phyloP scores from a whole-genome alignment of 768 basidiomycete genomes.

The Lyophyllum decastes region DNA sequence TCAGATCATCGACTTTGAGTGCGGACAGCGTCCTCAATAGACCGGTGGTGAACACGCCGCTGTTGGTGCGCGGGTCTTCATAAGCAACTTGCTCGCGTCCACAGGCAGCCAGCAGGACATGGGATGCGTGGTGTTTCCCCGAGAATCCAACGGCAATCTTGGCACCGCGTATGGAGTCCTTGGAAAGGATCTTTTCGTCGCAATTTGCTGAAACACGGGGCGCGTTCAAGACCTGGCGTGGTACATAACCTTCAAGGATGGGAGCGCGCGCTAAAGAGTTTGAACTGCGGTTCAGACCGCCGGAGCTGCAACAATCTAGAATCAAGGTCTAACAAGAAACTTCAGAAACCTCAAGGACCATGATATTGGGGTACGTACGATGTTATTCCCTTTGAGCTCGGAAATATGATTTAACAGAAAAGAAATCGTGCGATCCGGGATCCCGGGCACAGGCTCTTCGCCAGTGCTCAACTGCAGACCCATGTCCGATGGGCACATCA shows the following conservation, averaged over 20 bases:
- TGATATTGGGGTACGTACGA: slow-evolving; percentile 23
- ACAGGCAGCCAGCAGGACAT: slow-evolving; percentile 46
- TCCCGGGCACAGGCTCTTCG: slow-evolving; percentile 25
- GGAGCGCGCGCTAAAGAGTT: neutral
- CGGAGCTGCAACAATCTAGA: slow-evolving; percentile 48
- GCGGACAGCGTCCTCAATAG: slow-evolving; percentile 26
- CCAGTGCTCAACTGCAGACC: slow-evolving; percentile 9
- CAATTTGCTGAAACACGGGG: slow-evolving; percentile 24
- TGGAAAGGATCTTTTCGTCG: slow-evolving; percentile 26
- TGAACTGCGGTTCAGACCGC: slow-evolving; percentile 29
- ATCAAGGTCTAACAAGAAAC: slow-evolving; percentile 37
- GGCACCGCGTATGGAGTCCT: slow-evolving; percentile 13
- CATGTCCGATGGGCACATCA: slow-evolving; percentile 36
- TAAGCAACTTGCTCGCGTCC: slow-evolving; percentile 33
- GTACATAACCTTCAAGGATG: slow-evolving; percentile 11
- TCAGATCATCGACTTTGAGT: slow-evolving; percentile 23
- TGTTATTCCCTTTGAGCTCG: slow-evolving; percentile 41
- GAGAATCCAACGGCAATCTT: slow-evolving; percentile 19
- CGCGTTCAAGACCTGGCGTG: slow-evolving; percentile 26
- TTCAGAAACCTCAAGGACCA: neutral
- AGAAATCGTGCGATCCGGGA: slow-evolving; percentile 46
- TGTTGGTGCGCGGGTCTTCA: slow-evolving; percentile 24
- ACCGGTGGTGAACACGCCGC: slow-evolving; percentile 33
- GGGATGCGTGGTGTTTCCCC: slow-evolving; percentile 31
- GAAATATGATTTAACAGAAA: slow-evolving; percentile 37